phyloP scores from a whole-genome alignment of 805 yeast genomes.

The Cyberlindnera saturnus region DNA sequence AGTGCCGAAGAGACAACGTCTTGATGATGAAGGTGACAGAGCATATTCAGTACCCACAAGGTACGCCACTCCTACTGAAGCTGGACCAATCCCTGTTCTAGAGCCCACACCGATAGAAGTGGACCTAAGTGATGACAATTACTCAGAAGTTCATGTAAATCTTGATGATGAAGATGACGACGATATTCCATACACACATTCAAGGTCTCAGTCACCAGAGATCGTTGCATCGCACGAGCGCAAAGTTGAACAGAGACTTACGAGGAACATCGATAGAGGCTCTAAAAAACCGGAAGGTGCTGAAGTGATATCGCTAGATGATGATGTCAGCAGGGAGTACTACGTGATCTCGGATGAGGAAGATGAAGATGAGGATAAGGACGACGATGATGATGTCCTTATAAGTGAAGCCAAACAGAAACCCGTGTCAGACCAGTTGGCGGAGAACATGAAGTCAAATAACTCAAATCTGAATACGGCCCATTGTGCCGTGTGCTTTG shows the following conservation, averaged over 20 bases:
- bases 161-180: conserved; percentile 21
- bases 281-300: not conserved
- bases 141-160: not conserved
- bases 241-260: conserved; percentile 2
- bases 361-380: conserved; percentile 14
- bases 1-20: not conserved
- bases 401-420: conserved; percentile 15
- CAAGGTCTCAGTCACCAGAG: conserved; percentile 21
- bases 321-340: conserved; percentile 12
- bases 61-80: too few species aligned
- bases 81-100: too few species aligned
- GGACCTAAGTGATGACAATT: not conserved
- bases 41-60: not conserved
- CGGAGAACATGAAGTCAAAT: conserved; percentile 11
- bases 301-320: conserved; percentile 8
- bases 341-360: conserved; percentile 17
- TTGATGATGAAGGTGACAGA: not conserved
- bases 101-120: not conserved
- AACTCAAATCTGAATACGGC: conserved; percentile 15
- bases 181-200: conserved; percentile 24
- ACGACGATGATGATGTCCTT: not conserved
- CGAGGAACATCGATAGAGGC: conserved; percentile 2
- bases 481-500: conserved; percentile 51
- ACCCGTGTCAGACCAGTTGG: conserved; percentile 29
- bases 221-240: conserved; percentile 6